A percentile compares a stretch with the other conserved stretches of the same genome.
phyloP scores from a whole-genome alignment of 352 stramenopile species.

The Phytophthora pluvialis region DNA sequence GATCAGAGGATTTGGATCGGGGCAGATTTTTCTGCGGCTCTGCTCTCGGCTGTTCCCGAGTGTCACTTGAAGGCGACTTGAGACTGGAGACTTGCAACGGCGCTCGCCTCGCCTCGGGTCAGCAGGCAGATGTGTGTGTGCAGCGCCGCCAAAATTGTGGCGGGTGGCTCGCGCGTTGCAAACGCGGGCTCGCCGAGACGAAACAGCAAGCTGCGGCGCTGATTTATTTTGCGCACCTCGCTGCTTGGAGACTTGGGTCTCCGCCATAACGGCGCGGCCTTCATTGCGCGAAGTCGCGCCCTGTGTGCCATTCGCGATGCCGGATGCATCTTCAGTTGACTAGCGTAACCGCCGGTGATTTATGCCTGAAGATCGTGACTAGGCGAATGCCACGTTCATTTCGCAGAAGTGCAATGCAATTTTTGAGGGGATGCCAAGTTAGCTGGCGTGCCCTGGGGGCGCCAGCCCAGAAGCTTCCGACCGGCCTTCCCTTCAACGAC shows the following conservation, averaged over 20 bases:
- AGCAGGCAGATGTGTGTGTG: slow-evolving; percentile 30
- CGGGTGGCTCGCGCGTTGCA: slow-evolving; percentile 15
- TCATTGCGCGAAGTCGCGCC: slow-evolving; percentile 14
- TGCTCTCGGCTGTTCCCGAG: slow-evolving; percentile 34
- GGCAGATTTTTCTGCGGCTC: slow-evolving; percentile 33
- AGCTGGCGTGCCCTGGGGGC: slow-evolving; percentile 33
- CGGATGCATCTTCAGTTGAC: slow-evolving; percentile 33
- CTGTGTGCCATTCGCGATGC: slow-evolving; percentile 7
- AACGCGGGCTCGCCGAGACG: slow-evolving; percentile 6
- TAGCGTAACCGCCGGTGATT: slow-evolving; percentile 8
- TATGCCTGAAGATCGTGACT: neutral
- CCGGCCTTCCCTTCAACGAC: slow-evolving; percentile 2
- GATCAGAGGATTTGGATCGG: slow-evolving; percentile 42
- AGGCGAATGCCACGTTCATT: slow-evolving; percentile 29
- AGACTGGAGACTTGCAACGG: too few relatives aligned
- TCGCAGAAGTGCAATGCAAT: slow-evolving; percentile 27
- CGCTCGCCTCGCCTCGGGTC: too few relatives aligned
- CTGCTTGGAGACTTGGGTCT: neutral
- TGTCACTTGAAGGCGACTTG: slow-evolving; percentile 29
- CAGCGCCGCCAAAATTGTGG: slow-evolving; percentile 36
- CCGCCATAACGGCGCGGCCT: slow-evolving; percentile 8
- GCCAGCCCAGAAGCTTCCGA: slow-evolving; percentile 36
- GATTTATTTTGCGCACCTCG: slow-evolving; percentile 25
- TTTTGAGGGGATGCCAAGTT: slow-evolving; percentile 41
- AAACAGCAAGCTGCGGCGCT: slow-evolving; percentile 20